Evolutionary conservation across 1,284 basidiomycete species (phyloP), one percentile per base, ranked within the genome.

Genomic region (Sporisorium reilianum): DNA sequence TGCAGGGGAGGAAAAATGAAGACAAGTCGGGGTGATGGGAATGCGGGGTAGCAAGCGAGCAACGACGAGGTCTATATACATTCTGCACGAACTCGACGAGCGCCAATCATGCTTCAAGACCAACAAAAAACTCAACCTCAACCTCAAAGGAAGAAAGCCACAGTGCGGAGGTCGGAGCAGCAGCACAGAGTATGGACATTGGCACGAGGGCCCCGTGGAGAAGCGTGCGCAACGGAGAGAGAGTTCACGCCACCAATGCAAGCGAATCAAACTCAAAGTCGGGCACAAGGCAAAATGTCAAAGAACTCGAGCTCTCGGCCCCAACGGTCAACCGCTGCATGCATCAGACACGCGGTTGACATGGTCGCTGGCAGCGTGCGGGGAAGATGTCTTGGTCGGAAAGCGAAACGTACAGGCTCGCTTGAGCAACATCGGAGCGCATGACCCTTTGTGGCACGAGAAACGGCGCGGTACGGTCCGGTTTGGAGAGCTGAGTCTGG

Each of bases 1-100:
- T 44, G 34, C 46, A 18, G 34, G 51, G 34, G 30, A 38, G 57
- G 42, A 23, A 20, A 28, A 34, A 40, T 34, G 63, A 23, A 26
- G 41, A 22, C 45, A 56, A 20, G 50, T 52, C 11, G 48, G 22
- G 36, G 32, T n/a, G 28, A 9, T 10, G 26, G 14, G 53, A 42
- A 36, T 66, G 64, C 25, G 64, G 64, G 64, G 64, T 48, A 56
- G 42, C 14, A 38, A 38, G 16, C 26, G 40, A 44, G 18, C 6
- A 36, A 26, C n/a, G 22, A 20, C 38, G 45, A 42, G 34, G 58
- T 56, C 64, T 65, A 65, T 65, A 65, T 65, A 65, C 46, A 22
- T 53, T 32, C 41, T 20, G 34, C 5, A 23, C 48, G 28, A 50
- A 18, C 32, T 25, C 34, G 45, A 48, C 11, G 16, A 30, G 46